Evolutionary conservation across 2,329 filamentous ascomycete genomes (phyloP), one percentile per base, ranked within the genome.

Genomic region (Aureobasidium sp.): DNA sequence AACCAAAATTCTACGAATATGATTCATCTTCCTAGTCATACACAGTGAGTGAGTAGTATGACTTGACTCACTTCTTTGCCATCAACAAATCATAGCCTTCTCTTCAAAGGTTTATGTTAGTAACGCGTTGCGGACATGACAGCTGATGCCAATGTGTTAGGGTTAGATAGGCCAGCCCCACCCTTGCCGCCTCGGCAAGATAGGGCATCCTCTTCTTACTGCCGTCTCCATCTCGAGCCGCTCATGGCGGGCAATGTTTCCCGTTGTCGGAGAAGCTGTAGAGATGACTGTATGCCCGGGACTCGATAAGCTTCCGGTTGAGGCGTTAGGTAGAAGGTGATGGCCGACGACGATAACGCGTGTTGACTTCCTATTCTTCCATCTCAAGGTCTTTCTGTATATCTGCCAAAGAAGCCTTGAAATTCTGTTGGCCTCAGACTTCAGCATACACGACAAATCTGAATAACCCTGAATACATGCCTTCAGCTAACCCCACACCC

Each of bases 161-260:
- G 27, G 20, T 15, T 13, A 47, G 55, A 59, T 59, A 59, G 55
- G 55, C 29, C 55, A 59, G 10, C 55, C 55, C 55, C 55, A 16
- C 55, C 42, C 47, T 47, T 59, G n/a, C 16, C 42, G 29, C 40
- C 55, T 59, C 42, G 55, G 55, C 55, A 31, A 59, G 47, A 42
- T 47, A 47, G 47, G 55, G 42, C 55, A 18, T 43, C 40, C 38
- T 42, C 40, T 33, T 59, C 40, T 23, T 29, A 25, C 29, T 59
- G 23, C 15, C 25, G n/a, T 33, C 42, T 13, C 38, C 18, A 18
- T 25, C 20, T 23, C 13, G 23, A 31, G 33, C 29, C 38, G 18
- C 20, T n/a, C 25, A 20, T 18, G 13, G 29, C 54, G 54, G 54
- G 54, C 54, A 47, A 59, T 18, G 42, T 36, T 47, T 59, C 4